Conservation (phyloP, 768 basidiomycete genomes). For the Pleurotus pulmonarius region DNA sequence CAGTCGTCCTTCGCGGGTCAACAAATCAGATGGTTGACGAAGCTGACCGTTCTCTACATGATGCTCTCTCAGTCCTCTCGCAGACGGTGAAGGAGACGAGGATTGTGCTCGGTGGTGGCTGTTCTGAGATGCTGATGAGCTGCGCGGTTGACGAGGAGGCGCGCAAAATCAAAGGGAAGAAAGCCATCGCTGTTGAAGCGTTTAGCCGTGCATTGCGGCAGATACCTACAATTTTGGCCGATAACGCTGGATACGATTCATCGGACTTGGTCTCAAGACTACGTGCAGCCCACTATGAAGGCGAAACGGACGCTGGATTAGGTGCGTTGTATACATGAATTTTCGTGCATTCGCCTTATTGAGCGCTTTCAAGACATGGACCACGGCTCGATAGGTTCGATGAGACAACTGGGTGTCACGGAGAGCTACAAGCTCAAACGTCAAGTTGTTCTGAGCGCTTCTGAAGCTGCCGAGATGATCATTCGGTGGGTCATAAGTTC, state of each 20-base stretch:
- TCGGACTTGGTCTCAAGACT: constrained; percentile 88
- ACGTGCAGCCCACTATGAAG: constrained; percentile 92
- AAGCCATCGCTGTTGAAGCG: constrained; percentile 91
- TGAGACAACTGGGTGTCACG: constrained; percentile 84
- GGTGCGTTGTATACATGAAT: constrained; percentile 42
- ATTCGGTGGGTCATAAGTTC: constrained; percentile 56
- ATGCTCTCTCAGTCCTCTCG: constrained; percentile 94
- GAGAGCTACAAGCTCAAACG: constrained; percentile 98
- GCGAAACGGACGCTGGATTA: constrained; percentile 79
- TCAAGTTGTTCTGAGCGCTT: constrained; percentile 91
- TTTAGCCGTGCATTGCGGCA: constrained; percentile 87
- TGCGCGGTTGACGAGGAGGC: constrained; percentile 90
- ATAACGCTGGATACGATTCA: constrained; percentile 98
- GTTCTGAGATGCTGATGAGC: constrained; percentile 97
- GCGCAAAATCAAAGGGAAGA: constrained; percentile 85
- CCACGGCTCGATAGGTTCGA: constrained; percentile 77
- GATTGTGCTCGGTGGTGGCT: constrained; percentile 92
- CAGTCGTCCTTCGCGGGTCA: constrained; percentile 94
- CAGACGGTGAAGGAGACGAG: constrained; percentile 98
- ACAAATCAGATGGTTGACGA: constrained; percentile 99
- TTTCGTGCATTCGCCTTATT: neutral
- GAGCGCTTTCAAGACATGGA: constrained; percentile 70
- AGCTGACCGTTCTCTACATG: constrained; percentile 95
- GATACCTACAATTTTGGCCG: constrained; percentile 95
- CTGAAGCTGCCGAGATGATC: constrained; percentile 98